Conservation (phyloP, 73 alveolate species). For the Paraurostyla sp. region DNA sequence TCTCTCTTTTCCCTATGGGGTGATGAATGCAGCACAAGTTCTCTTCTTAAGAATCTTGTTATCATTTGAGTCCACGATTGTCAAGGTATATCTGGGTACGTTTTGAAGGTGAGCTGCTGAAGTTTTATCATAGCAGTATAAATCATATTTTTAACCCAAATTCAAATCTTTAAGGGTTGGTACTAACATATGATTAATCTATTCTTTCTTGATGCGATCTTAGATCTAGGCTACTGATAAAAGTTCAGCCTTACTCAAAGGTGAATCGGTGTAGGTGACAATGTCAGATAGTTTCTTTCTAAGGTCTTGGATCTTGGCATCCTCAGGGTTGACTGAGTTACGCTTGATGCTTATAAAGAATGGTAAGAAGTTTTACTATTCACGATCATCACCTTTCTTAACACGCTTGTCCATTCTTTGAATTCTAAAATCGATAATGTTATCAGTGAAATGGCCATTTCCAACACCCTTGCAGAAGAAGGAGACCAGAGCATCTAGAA, state of each 20-base stretch:
- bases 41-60: conserved; percentile 29
- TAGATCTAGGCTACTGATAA: not conserved
- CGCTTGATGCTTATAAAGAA: conserved; percentile 30
- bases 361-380: not conserved
- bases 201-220: conserved; percentile 42
- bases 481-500: conserved; percentile 13
- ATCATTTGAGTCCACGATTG: conserved; percentile 57
- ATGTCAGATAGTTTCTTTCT: conserved; percentile 3
- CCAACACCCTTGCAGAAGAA: conserved; percentile 52
- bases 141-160: not conserved
- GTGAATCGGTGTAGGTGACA: not conserved
- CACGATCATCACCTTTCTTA: conserved; percentile 1
- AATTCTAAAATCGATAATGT: conserved; percentile 45
- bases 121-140: conserved; percentile 46
- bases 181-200: not conserved
- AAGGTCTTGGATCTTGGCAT: conserved; percentile 15
- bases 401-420: not conserved
- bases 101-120: not conserved
- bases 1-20: conserved; percentile 65
- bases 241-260: conserved; percentile 34
- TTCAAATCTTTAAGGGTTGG: conserved; percentile 27
- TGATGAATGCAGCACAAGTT: conserved; percentile 60
- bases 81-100: conserved; percentile 47
- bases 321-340: conserved; percentile 26
- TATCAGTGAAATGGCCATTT: not conserved